These are phyloP conservation scores for Sporothrix mexicana DNA, from an alignment of 2,329 filamentous ascomycete species.

Conservation along the genomic window DNA sequence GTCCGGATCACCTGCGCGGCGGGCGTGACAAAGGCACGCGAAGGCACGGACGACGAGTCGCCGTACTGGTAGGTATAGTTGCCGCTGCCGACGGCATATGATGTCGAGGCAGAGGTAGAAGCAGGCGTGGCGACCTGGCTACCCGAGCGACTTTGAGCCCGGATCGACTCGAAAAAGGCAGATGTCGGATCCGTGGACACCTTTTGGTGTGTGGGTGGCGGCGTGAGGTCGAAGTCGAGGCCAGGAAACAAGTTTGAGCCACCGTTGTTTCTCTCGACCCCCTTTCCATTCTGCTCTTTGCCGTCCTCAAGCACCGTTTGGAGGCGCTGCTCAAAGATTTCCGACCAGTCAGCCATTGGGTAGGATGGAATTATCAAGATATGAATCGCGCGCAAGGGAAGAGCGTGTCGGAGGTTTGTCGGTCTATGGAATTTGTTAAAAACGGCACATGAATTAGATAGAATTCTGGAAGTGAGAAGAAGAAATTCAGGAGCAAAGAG, in stretches of 20 bases:
- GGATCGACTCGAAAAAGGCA: slow-evolving; percentile 37
- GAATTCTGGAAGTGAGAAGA: no score
- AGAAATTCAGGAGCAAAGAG: neutral
- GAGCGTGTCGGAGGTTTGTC: neutral
- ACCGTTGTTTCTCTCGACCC: neutral
- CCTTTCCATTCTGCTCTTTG: neutral
- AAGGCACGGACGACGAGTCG: neutral
- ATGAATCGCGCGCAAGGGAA: neutral
- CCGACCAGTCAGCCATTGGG: slow-evolving; percentile 36
- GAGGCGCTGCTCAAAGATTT: slow-evolving; percentile 36
- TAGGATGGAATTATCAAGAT: neutral
- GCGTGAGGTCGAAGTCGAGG: slow-evolving; percentile 30
- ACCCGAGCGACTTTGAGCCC: slow-evolving; percentile 19
- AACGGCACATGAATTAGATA: no score
- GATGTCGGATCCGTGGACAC: slow-evolving; percentile 30
- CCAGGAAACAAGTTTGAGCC: neutral
- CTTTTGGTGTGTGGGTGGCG: slow-evolving; percentile 29
- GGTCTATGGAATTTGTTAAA: no score
- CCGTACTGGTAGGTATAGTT: neutral
- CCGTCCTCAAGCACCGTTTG: slow-evolving; percentile 29
- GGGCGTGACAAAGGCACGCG: slow-evolving; percentile 1
- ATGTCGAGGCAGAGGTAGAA: no score
- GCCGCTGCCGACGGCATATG: neutral
- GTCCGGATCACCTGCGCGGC: neutral
- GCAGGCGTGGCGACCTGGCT: neutral